Conservation (phyloP, 1,284 basidiomycete species). For the Filobasidium uniguttulatum region DNA sequence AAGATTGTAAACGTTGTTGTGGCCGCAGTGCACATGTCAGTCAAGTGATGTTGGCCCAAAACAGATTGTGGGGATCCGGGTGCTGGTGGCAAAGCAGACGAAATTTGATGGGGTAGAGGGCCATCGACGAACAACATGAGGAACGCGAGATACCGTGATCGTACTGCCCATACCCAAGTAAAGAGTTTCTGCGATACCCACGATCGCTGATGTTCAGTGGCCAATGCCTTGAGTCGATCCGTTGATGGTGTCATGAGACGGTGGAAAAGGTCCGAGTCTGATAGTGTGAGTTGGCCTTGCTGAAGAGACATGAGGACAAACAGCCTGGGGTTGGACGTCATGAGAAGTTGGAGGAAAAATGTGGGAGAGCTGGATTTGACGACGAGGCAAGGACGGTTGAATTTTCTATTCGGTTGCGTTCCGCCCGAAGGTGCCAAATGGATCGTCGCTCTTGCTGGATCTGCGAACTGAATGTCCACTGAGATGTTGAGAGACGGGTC, state of each 20-base stretch:
- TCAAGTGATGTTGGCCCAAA: neutral
- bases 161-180: slow-evolving; percentile 5
- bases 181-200: slow-evolving; percentile 15
- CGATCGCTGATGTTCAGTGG: too few species aligned
- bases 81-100: neutral
- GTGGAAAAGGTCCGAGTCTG: slow-evolving; percentile 34
- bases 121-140: slow-evolving; percentile 15
- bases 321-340: slow-evolving; percentile 40
- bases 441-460: slow-evolving; percentile 26
- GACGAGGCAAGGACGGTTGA: slow-evolving; percentile 16
- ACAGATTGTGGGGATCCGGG: neutral
- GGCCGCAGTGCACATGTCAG: neutral
- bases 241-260: slow-evolving; percentile 31
- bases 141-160: slow-evolving; percentile 16
- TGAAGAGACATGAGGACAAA: slow-evolving; percentile 35
- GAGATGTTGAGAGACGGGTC: slow-evolving; percentile 24
- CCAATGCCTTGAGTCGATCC: too few species aligned
- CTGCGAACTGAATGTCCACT: slow-evolving; percentile 39
- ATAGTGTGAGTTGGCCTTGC: slow-evolving; percentile 31
- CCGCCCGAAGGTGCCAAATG: slow-evolving; percentile 15
- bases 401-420: too few species aligned
- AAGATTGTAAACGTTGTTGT: slow-evolving; percentile 1
- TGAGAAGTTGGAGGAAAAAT: slow-evolving; percentile 45
- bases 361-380: slow-evolving; percentile 45
- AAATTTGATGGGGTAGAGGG: slow-evolving; percentile 17